Evolutionary conservation across 1,284 basidiomycete genomes (phyloP).

Genomic region (Agroathelia rolfsii): DNA sequence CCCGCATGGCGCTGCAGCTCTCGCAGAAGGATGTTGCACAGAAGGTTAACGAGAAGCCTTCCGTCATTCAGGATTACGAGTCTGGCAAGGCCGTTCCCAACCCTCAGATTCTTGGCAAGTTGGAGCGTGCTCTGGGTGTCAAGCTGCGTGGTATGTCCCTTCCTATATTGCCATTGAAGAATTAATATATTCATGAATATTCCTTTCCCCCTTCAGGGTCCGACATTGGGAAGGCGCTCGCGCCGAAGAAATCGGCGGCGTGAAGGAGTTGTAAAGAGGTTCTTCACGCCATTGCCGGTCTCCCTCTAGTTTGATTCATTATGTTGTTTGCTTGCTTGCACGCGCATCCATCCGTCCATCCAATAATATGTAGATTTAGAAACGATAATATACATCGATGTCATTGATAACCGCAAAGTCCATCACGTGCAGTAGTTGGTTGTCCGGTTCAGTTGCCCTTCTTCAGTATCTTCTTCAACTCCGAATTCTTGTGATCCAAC

Average conservation of each 20-base stretch:
- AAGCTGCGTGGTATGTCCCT: constrained; percentile 75
- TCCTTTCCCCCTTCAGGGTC: constrained; percentile 31
- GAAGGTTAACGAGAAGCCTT: constrained; percentile 86
- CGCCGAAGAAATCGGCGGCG: constrained; percentile 64
- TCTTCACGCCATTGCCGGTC: no score
- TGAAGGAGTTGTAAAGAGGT: no score
- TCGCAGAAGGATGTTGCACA: constrained; percentile 94
- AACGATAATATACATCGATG: no score
- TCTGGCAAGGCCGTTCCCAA: constrained; percentile 85
- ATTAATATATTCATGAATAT: constrained; percentile 7
- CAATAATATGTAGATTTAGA: no score
- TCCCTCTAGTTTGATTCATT: no score
- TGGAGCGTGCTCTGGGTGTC: constrained; percentile 84
- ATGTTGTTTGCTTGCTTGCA: no score
- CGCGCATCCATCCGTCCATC: no score
- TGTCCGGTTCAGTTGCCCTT: constrained; percentile 16
- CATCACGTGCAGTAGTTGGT: no score
- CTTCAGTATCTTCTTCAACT: constrained; percentile 52
- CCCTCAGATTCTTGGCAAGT: constrained; percentile 83
- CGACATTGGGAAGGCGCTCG: constrained; percentile 77
- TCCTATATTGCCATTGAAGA: constrained; percentile 1
- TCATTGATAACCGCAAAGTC: no score
- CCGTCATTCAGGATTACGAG: constrained; percentile 86
- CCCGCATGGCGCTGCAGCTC: constrained; percentile 67
- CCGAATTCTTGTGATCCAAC: constrained; percentile 60